A percentile compares a stretch with the other conserved stretches of the same genome.
Evolutionary conservation across 805 yeast genomes (phyloP).

Genomic region (Wickerhamomyces hampshirensis): DNA sequence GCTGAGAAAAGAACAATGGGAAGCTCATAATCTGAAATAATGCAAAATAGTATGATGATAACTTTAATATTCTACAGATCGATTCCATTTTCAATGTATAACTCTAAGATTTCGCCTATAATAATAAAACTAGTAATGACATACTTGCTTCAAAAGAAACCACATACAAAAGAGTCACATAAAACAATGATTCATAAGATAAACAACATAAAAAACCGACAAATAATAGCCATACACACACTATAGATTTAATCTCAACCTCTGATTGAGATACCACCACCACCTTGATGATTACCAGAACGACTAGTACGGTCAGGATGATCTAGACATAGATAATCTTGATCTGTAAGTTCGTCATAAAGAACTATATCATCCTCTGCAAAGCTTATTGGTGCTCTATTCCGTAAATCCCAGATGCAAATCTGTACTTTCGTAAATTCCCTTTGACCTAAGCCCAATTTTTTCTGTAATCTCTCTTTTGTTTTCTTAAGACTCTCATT

Average conservation of each 20-base stretch:
- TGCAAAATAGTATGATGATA: not conserved
- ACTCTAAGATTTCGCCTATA: too few relatives aligned
- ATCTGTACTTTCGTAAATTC: slow-evolving; percentile 75
- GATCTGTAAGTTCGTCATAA: slow-evolving; percentile 46
- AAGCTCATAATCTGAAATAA: slow-evolving; percentile 3
- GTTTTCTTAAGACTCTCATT: slow-evolving; percentile 63
- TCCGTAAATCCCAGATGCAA: slow-evolving; percentile 28
- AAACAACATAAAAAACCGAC: too few relatives aligned
- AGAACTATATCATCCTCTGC: slow-evolving; percentile 45
- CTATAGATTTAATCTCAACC: too few relatives aligned
- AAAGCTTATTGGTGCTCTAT: slow-evolving; percentile 34
- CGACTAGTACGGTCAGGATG: slow-evolving; percentile 80
- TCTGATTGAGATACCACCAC: slow-evolving; percentile 33
- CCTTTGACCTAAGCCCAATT: slow-evolving; percentile 71
- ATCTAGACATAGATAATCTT: slow-evolving; percentile 69
- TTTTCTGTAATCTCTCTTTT: slow-evolving; percentile 58
- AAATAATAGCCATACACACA: too few relatives aligned
- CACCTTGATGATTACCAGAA: slow-evolving; percentile 47
- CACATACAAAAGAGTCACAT: too few relatives aligned
- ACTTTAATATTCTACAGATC: too few relatives aligned
- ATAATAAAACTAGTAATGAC: too few relatives aligned
- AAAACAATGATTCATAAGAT: too few relatives aligned
- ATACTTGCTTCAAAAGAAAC: too few relatives aligned
- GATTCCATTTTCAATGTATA: too few relatives aligned
- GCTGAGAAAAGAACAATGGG: slow-evolving; percentile 41